phyloP scores from a whole-genome alignment of 1,139 yeast genomes.

The Candida frijolesensis region DNA sequence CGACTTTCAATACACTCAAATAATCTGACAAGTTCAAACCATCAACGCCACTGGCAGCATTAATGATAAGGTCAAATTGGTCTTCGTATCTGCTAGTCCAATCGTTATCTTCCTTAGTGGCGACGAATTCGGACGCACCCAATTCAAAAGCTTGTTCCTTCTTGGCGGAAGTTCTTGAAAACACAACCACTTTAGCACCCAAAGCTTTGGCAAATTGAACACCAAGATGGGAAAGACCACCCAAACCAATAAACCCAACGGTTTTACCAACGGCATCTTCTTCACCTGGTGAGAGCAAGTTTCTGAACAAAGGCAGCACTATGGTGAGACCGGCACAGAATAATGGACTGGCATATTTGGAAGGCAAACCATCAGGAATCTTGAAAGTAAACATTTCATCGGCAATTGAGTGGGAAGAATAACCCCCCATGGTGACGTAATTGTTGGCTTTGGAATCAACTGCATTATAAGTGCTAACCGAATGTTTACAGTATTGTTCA shows the following conservation, averaged over 20 bases:
- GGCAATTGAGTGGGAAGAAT: slow-evolving; percentile 57
- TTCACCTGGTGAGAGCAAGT: slow-evolving; percentile 28
- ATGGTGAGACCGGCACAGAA: slow-evolving; percentile 72
- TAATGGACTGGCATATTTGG: slow-evolving; percentile 59
- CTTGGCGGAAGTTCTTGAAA: slow-evolving; percentile 39
- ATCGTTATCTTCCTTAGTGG: slow-evolving; percentile 39
- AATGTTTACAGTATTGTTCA: slow-evolving; percentile 53
- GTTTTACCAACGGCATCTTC: slow-evolving; percentile 36
- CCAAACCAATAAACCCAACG: slow-evolving; percentile 51
- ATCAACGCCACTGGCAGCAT: slow-evolving; percentile 48
- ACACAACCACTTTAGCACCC: slow-evolving; percentile 44
- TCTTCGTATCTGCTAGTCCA: slow-evolving; percentile 35
- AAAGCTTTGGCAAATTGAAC: slow-evolving; percentile 43
- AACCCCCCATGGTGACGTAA: slow-evolving; percentile 60
- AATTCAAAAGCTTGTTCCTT: slow-evolving; percentile 37
- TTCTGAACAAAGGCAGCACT: slow-evolving; percentile 53
- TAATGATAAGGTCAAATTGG: slow-evolving; percentile 48
- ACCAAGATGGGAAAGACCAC: slow-evolving; percentile 50
- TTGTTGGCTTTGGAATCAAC: slow-evolving; percentile 33
- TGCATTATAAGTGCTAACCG: slow-evolving; percentile 48
- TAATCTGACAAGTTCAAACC: slow-evolving; percentile 34
- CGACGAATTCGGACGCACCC: slow-evolving; percentile 44
- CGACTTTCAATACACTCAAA: slow-evolving; percentile 37
- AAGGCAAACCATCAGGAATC: slow-evolving; percentile 54
- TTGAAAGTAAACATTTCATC: slow-evolving; percentile 55